Evolutionary conservation across 495 filamentous ascomycete species (phyloP).

Genomic region (Aspergillus biplanus): DNA sequence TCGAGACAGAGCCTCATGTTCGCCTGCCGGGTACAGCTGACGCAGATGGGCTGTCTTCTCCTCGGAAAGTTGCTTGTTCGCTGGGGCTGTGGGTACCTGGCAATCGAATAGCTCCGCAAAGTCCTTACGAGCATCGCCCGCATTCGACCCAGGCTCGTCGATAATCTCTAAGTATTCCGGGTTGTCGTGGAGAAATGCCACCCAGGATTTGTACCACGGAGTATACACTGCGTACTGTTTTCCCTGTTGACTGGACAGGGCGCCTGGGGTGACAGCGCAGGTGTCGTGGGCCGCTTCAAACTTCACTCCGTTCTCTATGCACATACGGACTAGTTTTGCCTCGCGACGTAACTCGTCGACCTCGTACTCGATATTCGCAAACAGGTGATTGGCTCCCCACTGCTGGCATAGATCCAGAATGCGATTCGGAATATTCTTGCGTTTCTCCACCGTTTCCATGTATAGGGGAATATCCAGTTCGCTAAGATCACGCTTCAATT

Average conservation of each 20-base stretch:
- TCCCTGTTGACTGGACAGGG: slow-evolving; percentile 62
- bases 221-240: slow-evolving; percentile 84
- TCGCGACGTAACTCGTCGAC: slow-evolving; percentile 70
- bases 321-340: slow-evolving; percentile 61
- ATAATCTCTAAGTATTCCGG: slow-evolving; percentile 63
- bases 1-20: slow-evolving; percentile 70
- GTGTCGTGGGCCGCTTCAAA: slow-evolving; percentile 76
- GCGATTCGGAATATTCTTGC: slow-evolving; percentile 63
- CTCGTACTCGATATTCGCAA: slow-evolving; percentile 63
- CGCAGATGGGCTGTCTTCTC: slow-evolving; percentile 62
- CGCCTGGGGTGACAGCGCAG: slow-evolving; percentile 77
- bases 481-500: slow-evolving; percentile 67
- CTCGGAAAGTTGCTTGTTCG: slow-evolving; percentile 62
- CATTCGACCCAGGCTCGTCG: slow-evolving; percentile 65
- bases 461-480: slow-evolving; percentile 79
- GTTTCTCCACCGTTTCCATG: slow-evolving; percentile 69
- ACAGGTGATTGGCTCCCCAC: slow-evolving; percentile 72
- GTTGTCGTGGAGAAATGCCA: slow-evolving; percentile 69
- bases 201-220: slow-evolving; percentile 82
- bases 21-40: slow-evolving; percentile 76
- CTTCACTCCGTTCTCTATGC: slow-evolving; percentile 61
- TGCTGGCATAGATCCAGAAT: slow-evolving; percentile 69
- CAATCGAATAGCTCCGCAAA: slow-evolving; percentile 65
- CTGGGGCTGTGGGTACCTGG: slow-evolving; percentile 63
- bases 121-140: slow-evolving; percentile 51